Evolutionary conservation across 2,329 filamentous ascomycete genomes (phyloP).

Genomic region (Penicillium thymicola): DNA sequence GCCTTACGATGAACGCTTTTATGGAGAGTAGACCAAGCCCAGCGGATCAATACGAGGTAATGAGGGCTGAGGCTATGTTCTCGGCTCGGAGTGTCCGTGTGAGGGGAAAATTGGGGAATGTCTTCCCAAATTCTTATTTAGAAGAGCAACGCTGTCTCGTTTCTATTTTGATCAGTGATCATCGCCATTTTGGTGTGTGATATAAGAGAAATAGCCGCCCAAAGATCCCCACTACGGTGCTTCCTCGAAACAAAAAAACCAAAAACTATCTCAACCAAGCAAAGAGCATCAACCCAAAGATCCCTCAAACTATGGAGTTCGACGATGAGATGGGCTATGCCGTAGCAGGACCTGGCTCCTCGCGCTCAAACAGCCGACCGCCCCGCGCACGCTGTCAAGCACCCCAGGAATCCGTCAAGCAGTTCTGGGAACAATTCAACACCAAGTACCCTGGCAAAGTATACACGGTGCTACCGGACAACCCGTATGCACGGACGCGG

Average conservation of each 20-base stretch:
- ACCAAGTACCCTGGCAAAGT: slow-evolving; percentile 70
- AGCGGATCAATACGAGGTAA: slow-evolving; percentile 2
- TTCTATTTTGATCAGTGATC: slow-evolving; percentile 1
- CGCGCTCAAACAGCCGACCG: slow-evolving; percentile 33
- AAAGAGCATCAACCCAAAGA: background rate
- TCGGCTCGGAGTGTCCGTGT: slow-evolving; percentile 8
- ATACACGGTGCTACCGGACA: slow-evolving; percentile 67
- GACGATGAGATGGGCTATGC: slow-evolving; percentile 30
- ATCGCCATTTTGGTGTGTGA: background rate
- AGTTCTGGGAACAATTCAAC: slow-evolving; percentile 71
- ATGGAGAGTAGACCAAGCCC: background rate
- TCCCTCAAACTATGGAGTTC: slow-evolving; percentile 22
- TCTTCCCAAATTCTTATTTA: background rate
- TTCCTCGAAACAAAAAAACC: background rate
- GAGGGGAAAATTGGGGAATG: slow-evolving; percentile 3
- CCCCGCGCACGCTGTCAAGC: slow-evolving; percentile 50
- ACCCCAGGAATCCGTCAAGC: slow-evolving; percentile 66
- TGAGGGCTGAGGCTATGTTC: slow-evolving; percentile 1
- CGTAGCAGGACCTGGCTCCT: slow-evolving; percentile 26
- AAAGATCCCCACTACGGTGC: background rate
- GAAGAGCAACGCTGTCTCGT: background rate
- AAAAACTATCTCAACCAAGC: background rate
- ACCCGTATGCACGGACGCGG: slow-evolving; percentile 60
- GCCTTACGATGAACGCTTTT: slow-evolving; percentile 17
- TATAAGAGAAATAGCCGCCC: background rate